Conservation (phyloP, 2,329 filamentous ascomycete species). For the Elsinoe arachidis region DNA sequence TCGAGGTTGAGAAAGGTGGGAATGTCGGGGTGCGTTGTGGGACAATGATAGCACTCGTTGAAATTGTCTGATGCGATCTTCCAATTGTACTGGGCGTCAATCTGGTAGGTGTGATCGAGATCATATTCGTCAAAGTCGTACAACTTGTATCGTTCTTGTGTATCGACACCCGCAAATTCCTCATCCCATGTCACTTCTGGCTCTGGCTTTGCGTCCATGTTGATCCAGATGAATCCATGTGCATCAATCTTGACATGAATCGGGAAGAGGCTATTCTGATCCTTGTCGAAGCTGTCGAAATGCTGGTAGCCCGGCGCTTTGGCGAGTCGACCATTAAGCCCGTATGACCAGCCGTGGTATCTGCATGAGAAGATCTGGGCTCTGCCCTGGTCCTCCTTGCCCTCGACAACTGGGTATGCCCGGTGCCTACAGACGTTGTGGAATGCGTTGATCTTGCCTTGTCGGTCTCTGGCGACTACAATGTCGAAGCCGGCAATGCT, state of each 20-base stretch:
- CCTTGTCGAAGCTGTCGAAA: conserved; percentile 48
- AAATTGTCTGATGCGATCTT: conserved; percentile 33
- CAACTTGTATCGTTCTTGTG: conserved; percentile 35
- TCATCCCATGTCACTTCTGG: conserved; percentile 44
- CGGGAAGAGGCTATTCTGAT: conserved; percentile 47
- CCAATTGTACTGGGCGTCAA: conserved; percentile 50
- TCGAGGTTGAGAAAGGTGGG: conserved; percentile 49
- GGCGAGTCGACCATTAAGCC: conserved; percentile 47
- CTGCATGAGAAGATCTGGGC: conserved; percentile 49
- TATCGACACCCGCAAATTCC: conserved; percentile 42
- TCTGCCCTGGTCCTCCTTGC: conserved; percentile 40
- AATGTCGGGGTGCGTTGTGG: conserved; percentile 51
- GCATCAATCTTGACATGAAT: conserved; percentile 47
- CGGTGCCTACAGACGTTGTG: conserved; percentile 57
- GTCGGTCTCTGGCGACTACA: conserved; percentile 43
- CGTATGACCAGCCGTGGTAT: conserved; percentile 57
- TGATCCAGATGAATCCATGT: conserved; percentile 52
- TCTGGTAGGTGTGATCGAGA: conserved; percentile 50
- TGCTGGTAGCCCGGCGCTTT: conserved; percentile 53
- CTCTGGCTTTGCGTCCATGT: conserved; percentile 40
- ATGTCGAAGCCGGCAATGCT: conserved; percentile 49
- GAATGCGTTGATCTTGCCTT: conserved; percentile 49
- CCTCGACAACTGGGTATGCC: conserved; percentile 50
- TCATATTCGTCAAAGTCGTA: conserved; percentile 46
- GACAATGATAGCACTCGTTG: conserved; percentile 50